Percentiles rank a stretch among this genome's conserved stretches.
Conservation (phyloP, 2,329 filamentous ascomycete genomes). For the Sporothrix brunneoviolacea region DNA sequence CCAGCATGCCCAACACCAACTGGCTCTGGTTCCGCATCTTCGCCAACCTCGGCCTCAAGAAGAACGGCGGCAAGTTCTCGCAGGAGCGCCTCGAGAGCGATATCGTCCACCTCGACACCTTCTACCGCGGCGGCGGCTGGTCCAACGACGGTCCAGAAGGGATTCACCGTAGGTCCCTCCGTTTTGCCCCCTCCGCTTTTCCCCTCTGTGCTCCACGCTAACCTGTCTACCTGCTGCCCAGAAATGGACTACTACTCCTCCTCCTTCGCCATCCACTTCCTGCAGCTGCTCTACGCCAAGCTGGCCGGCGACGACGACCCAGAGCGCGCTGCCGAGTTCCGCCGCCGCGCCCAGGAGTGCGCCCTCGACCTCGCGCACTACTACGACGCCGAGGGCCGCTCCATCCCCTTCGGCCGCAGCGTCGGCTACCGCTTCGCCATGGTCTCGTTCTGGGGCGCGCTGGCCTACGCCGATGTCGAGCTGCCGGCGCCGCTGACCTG, state of each 20-base stretch:
- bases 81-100: conserved; percentile 64
- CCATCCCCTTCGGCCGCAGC: conserved; percentile 71
- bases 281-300: conserved; percentile 71
- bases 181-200: no score
- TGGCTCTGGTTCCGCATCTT: conserved; percentile 84
- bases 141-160: conserved; percentile 73
- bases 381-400: conserved; percentile 63
- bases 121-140: conserved; percentile 77
- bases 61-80: conserved; percentile 65
- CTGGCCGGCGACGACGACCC: conserved; percentile 62
- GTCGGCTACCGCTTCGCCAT: conserved; percentile 80
- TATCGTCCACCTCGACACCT: conserved; percentile 71
- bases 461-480: conserved; percentile 70
- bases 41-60: conserved; percentile 70
- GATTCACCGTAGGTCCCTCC: conserved; percentile 55
- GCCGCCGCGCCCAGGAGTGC: conserved; percentile 56
- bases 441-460: conserved; percentile 74
- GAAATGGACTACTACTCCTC: conserved; percentile 83
- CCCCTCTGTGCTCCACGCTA: no score
- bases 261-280: conserved; percentile 73
- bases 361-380: conserved; percentile 70
- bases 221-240: conserved; percentile 18
- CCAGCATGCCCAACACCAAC: conserved; percentile 62
- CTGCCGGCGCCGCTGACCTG: conserved; percentile 65
- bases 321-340: conserved; percentile 61